Evolutionary conservation across 106 monocot genomes (phyloP).

Genomic region (Dioscorea zingiberensis): DNA sequence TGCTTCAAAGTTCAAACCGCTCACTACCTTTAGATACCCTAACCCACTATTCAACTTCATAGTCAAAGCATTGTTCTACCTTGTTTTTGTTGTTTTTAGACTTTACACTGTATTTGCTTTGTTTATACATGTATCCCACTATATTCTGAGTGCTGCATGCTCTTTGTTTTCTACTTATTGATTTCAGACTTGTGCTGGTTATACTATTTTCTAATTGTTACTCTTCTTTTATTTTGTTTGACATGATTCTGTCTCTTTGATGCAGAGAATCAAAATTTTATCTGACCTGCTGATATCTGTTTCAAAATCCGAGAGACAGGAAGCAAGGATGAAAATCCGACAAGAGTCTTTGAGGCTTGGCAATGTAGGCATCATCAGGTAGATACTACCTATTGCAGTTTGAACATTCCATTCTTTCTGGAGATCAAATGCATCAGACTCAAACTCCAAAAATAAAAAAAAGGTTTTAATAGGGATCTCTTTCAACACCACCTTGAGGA

Average conservation of each 20-base stretch:
- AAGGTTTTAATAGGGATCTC: too few relatives aligned
- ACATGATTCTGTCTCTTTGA: slow-evolving; percentile 8
- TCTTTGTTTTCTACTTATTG: background rate
- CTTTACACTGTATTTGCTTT: background rate
- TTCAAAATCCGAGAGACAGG: slow-evolving; percentile 92
- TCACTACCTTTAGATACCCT: too few relatives aligned
- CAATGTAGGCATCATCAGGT: slow-evolving; percentile 93
- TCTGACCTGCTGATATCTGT: slow-evolving; percentile 89
- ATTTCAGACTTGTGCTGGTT: background rate
- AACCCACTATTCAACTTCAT: too few relatives aligned
- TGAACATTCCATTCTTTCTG: too few relatives aligned
- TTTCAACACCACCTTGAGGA: too few relatives aligned
- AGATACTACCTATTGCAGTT: background rate
- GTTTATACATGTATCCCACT: background rate
- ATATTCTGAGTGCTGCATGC: background rate
- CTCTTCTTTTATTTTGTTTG: background rate
- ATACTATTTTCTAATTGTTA: background rate
- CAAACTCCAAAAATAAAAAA: too few relatives aligned
- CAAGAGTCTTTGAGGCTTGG: slow-evolving; percentile 92
- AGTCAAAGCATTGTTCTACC: background rate
- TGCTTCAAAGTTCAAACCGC: too few relatives aligned
- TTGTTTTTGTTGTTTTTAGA: background rate
- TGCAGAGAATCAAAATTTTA: slow-evolving; percentile 75
- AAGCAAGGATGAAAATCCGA: slow-evolving; percentile 81
- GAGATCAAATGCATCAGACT: too few relatives aligned